phyloP scores from a whole-genome alignment of 2,329 filamentous ascomycete species.

The Fusarium haematococcum region DNA sequence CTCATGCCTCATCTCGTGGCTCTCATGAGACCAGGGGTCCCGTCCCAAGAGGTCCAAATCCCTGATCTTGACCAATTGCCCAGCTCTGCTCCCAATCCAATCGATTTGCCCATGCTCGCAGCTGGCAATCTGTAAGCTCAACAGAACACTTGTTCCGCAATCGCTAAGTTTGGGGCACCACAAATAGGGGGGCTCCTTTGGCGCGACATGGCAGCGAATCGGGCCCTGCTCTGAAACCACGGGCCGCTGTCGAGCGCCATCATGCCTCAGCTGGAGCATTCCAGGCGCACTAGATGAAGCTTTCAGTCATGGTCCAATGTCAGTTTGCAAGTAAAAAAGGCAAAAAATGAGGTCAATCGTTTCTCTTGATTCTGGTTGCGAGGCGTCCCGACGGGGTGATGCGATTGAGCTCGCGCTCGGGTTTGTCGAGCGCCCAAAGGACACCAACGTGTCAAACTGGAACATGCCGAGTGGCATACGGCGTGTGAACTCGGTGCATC shows the following conservation, averaged over 20 bases:
- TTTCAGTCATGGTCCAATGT: constrained; percentile 35
- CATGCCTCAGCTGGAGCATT: constrained; percentile 9
- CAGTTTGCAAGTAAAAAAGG: constrained; percentile 26
- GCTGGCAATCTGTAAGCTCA: constrained; percentile 15
- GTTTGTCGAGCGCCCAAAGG: constrained; percentile 21
- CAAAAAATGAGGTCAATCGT: constrained; percentile 35
- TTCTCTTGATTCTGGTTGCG: constrained; percentile 39
- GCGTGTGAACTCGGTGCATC: not conserved
- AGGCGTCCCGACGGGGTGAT: constrained; percentile 24
- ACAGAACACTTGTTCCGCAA: constrained; percentile 9
- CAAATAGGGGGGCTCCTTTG: constrained; percentile 21
- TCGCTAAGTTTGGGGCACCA: constrained; percentile 17
- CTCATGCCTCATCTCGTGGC: constrained; percentile 33
- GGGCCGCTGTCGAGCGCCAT: constrained; percentile 28
- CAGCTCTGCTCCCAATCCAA: constrained; percentile 28
- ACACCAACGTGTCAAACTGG: constrained; percentile 34
- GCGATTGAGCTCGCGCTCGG: constrained; percentile 23
- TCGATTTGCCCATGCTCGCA: constrained; percentile 25
- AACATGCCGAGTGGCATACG: constrained; percentile 30
- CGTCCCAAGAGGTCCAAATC: not conserved
- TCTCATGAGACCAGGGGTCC: constrained; percentile 31
- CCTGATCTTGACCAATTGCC: constrained; percentile 21
- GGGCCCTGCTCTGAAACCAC: constrained; percentile 39
- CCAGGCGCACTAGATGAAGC: constrained; percentile 15
- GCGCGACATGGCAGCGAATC: constrained; percentile 35